Base-by-base conservation (phyloP, 2,329 filamentous ascomycete species). In the Tolypocladium tropicale region DNA sequence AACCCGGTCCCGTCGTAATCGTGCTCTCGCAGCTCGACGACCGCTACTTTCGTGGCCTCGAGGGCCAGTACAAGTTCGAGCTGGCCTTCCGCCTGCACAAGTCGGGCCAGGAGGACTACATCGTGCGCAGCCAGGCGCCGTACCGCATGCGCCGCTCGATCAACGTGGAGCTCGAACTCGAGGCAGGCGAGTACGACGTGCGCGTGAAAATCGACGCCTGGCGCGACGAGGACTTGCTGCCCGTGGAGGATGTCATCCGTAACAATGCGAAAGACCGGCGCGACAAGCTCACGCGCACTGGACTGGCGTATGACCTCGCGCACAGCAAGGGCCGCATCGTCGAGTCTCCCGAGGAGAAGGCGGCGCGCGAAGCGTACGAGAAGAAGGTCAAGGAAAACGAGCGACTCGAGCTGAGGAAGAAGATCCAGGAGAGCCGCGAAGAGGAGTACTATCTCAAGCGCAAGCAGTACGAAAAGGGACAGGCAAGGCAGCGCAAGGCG, bases 231-330 rank as follows among this genome's bases (percentile, higher is more conserved):
- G 70, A 74, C 1, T 76, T 72, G 1, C 55, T 74, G 30, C 72
- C 74, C 0, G 80, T 88, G 18, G 85, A 90, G 59, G 80, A 90
- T 39, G 83, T 88, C 1, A 81, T 93, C 28, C 80, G 82, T 53
- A 75, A 78, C 9, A 81, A 84, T 56, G 88, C 84, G 56, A 81
- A 82, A 54, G 74, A 74, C 2, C 74, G 79, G 6, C 70, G 89
- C 30, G 88, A 90, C 63, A 95, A 95, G 69, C 78, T 95, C 2
- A 77, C 85, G 1, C 76, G 83, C 12, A 83, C 87, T n/a, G 86
- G 86, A 2, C 76, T 84, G 53, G 84, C 84, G 1, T 89, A 88
- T 59, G 86, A 89, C 61, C 76, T 89, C 6, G 85, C 86, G 0
- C 84, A 89, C 67, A 80, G 81, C 59, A 88, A 88, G 65, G 84